phyloP scores from a whole-genome alignment of 1,284 basidiomycete genomes.

The Fomitopsis betulina region DNA sequence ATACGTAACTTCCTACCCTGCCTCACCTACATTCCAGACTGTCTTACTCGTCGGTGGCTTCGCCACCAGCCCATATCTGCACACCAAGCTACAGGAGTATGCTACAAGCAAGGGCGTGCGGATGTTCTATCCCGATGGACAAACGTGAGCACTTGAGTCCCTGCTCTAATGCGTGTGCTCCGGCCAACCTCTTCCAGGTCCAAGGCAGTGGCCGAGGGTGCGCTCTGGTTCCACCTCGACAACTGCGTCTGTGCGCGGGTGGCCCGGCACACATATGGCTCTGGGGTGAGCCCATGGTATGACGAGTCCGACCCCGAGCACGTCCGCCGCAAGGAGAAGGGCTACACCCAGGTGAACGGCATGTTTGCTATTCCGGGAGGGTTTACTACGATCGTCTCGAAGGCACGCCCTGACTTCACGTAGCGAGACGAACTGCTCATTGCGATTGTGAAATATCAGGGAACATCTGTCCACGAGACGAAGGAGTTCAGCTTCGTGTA shows the following conservation, averaged over 20 bases:
- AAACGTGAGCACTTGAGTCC: background rate
- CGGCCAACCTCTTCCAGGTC: background rate
- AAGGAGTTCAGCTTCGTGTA: too few relatives aligned
- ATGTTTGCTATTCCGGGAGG: too few relatives aligned
- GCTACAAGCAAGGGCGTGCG: background rate
- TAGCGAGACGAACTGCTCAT: too few relatives aligned
- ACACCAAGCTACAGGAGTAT: background rate
- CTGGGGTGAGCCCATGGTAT: background rate
- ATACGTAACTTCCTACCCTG: background rate
- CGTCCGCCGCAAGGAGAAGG: background rate
- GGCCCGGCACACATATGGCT: background rate
- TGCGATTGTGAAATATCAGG: too few relatives aligned
- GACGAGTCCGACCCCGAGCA: background rate
- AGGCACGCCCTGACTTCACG: too few relatives aligned
- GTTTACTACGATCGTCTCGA: too few relatives aligned
- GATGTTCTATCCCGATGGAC: background rate
- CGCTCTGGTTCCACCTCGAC: background rate
- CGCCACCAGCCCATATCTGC: background rate
- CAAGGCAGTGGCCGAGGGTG: background rate
- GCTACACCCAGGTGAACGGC: background rate
- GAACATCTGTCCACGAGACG: too few relatives aligned
- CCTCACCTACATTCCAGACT: background rate
- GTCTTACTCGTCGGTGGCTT: background rate
- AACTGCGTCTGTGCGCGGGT: background rate
- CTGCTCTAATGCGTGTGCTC: too few relatives aligned